These are phyloP conservation scores for Apiospora hydei DNA, from an alignment of 2,329 filamentous ascomycete species.

Conservation along the genomic window DNA sequence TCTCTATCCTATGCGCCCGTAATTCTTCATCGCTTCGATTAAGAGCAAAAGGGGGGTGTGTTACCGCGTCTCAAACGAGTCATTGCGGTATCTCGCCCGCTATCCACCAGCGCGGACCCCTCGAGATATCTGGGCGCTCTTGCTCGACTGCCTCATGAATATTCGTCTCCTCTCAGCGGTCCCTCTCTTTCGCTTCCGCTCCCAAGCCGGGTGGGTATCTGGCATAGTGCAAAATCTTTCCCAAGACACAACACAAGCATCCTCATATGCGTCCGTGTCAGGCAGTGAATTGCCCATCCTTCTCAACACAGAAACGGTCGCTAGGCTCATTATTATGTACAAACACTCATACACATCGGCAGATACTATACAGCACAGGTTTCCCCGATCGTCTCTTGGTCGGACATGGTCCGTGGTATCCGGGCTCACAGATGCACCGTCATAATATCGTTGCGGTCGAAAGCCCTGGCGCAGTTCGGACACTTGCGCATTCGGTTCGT, in stretches of 20 bases:
- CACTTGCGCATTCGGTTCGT: conserved; percentile 93
- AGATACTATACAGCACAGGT: conserved; percentile 5
- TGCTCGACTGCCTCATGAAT: neutral
- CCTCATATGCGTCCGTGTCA: neutral
- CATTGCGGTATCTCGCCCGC: neutral
- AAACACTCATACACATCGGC: conserved; percentile 18
- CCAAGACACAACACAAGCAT: conserved; percentile 14
- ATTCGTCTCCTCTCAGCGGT: neutral
- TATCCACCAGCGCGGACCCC: neutral
- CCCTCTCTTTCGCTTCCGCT: neutral
- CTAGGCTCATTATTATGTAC: conserved; percentile 17
- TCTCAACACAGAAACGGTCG: conserved; percentile 12
- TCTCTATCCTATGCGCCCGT: conserved; percentile 22
- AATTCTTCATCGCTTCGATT: conserved; percentile 3
- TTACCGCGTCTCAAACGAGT: neutral
- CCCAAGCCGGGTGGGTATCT: conserved; percentile 17
- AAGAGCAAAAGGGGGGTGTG: neutral
- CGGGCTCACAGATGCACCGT: conserved; percentile 59
- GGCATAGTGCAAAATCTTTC: conserved; percentile 21
- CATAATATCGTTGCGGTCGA: conserved; percentile 92
- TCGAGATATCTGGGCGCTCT: neutral
- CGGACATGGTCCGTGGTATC: neutral
- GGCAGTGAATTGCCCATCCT: conserved; percentile 6
- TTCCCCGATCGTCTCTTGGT: neutral
- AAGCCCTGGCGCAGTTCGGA: conserved; percentile 89